These are phyloP conservation scores for Beauveria scarabaeidicola DNA, from an alignment of 2,329 filamentous ascomycete genomes.

Conservation along the genomic window DNA sequence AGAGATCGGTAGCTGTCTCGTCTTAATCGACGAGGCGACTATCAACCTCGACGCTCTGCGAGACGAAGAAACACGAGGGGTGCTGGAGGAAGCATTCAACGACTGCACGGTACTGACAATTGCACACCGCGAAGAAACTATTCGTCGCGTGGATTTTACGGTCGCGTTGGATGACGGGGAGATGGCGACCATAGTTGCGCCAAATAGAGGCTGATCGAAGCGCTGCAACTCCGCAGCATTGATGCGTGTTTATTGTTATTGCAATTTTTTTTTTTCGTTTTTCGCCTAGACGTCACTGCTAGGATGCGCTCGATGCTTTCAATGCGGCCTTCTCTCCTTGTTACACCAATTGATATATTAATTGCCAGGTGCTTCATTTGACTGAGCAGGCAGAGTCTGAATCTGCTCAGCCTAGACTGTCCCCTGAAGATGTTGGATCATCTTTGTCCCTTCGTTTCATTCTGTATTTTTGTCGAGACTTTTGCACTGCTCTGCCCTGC, in stretches of 20 bases:
- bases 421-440: no score
- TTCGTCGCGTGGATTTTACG: not conserved
- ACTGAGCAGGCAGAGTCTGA: no score
- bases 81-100: not conserved
- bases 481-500: no score
- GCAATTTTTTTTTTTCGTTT: not conserved
- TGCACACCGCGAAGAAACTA: not conserved
- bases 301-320: not conserved
- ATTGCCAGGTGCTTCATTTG: no score
- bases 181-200: not conserved
- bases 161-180: not conserved
- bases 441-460: no score
- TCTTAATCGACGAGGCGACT: constrained; percentile 2
- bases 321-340: not conserved
- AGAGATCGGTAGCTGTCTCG: not conserved
- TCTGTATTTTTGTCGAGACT: no score
- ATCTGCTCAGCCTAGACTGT: no score
- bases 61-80: not conserved
- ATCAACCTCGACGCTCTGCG: not conserved
- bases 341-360: no score
- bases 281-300: not conserved
- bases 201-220: not conserved
- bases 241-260: not conserved
- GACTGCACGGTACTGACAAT: not conserved
- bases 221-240: not conserved